Evolutionary conservation across 2,329 filamentous ascomycete genomes (phyloP).

Genomic region (Diaporthe eres): DNA sequence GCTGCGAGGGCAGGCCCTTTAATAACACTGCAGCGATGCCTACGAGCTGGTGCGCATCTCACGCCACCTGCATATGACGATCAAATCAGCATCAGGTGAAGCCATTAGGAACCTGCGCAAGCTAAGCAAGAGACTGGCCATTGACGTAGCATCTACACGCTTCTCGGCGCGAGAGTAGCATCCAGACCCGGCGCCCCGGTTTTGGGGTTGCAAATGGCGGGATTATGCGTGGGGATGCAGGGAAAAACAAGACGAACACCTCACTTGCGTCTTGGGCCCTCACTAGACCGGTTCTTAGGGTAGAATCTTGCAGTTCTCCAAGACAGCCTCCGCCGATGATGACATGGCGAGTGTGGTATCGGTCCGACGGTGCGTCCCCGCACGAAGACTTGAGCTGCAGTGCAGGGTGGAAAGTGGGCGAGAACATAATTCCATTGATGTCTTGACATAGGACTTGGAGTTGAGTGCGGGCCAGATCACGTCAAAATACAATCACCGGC

Average conservation of each 20-base stretch:
- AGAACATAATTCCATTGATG: not conserved
- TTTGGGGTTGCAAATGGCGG: not conserved
- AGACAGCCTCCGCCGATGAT: conserved; percentile 26
- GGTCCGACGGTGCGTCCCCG: conserved; percentile 11
- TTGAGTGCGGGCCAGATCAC: not conserved
- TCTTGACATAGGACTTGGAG: not conserved
- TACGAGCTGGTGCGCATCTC: not conserved
- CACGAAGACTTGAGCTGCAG: not conserved
- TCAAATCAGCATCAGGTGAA: conserved; percentile 30
- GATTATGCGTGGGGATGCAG: conserved; percentile 19
- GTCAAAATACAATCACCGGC: not conserved
- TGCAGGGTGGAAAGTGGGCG: not conserved
- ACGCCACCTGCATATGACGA: conserved; percentile 16
- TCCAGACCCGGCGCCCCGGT: conserved; percentile 25
- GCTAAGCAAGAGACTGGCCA: conserved; percentile 19
- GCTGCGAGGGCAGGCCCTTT: not conserved
- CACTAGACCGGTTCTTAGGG: conserved; percentile 14
- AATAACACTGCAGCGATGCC: not conserved
- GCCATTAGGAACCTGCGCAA: not conserved
- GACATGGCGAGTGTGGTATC: conserved; percentile 20
- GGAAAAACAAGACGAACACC: conserved; percentile 23
- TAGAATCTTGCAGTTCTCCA: conserved; percentile 8
- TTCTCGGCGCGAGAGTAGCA: conserved; percentile 1
- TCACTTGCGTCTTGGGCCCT: conserved; percentile 13
- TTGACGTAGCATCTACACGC: conserved; percentile 13